phyloP scores from a whole-genome alignment of 257 asterid genomes.

The Scutellaria minor region DNA sequence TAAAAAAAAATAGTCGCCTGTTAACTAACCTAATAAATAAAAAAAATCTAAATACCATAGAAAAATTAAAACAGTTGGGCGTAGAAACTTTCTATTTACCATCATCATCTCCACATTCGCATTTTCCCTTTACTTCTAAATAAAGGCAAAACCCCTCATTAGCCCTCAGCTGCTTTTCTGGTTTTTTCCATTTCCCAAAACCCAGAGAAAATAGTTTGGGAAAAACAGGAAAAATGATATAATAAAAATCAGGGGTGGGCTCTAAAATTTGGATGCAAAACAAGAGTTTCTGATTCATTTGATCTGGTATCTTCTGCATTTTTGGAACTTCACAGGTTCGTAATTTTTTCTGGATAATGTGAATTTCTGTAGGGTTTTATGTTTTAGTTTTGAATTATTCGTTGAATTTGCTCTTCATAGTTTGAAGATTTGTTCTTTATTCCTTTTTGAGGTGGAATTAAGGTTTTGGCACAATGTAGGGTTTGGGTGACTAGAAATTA shows the following conservation, averaged over 20 bases:
- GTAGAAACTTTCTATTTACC: conserved; percentile 32
- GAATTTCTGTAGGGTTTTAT: conserved; percentile 42
- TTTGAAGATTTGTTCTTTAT: conserved; percentile 8
- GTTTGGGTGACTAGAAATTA: conserved; percentile 26
- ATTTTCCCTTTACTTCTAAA: conserved; percentile 44
- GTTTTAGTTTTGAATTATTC: neutral
- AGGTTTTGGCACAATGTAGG: conserved; percentile 39
- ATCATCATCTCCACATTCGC: conserved; percentile 38
- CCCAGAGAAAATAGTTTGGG: conserved; percentile 6
- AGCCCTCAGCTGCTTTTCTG: conserved; percentile 36
- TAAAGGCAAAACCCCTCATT: conserved; percentile 35
- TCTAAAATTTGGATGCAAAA: conserved; percentile 34
- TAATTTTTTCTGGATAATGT: conserved; percentile 20
- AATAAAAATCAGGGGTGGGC: neutral
- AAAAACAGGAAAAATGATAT: neutral
- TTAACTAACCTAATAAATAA: neutral
- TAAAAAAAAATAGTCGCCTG: neutral
- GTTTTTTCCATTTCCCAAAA: conserved; percentile 29
- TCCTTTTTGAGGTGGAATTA: conserved; percentile 1
- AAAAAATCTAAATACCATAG: neutral
- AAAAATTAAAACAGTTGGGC: neutral
- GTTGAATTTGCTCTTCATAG: conserved; percentile 4
- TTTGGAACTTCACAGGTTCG: conserved; percentile 40
- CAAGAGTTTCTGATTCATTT: conserved; percentile 33
- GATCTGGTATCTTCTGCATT: conserved; percentile 41